A percentile compares a stretch with the other conserved stretches of the same genome.
These are phyloP conservation scores for Croton setiger DNA, from an alignment of 441 rosid species.

Conservation along the genomic window DNA sequence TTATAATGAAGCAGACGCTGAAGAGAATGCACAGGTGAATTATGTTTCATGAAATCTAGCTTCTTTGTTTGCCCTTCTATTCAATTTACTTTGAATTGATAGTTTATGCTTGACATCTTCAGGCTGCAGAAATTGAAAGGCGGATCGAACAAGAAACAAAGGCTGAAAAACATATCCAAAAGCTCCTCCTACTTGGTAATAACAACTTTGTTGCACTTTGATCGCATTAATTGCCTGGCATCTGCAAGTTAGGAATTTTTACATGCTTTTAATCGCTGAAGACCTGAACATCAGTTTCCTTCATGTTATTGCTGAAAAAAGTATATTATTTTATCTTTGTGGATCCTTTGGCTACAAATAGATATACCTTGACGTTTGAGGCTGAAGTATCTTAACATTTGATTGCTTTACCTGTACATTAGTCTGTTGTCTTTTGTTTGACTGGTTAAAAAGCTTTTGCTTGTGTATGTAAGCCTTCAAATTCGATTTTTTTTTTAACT, in stretches of 20 bases:
- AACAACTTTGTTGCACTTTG: slow-evolving; percentile 10
- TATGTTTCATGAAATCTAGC: slow-evolving; percentile 9
- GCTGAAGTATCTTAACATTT: too few relatives aligned
- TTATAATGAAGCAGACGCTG: slow-evolving; percentile 59
- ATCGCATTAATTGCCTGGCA: slow-evolving; percentile 1
- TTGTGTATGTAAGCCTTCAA: slow-evolving; percentile 1
- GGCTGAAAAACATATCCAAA: slow-evolving; percentile 91
- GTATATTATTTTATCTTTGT: not conserved
- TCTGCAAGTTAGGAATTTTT: too few relatives aligned
- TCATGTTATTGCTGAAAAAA: not conserved
- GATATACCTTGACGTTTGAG: not conserved
- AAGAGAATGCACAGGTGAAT: slow-evolving; percentile 78
- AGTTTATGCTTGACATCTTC: slow-evolving; percentile 20
- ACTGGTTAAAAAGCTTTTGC: not conserved
- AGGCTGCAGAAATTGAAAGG: slow-evolving; percentile 93
- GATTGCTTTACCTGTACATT: not conserved
- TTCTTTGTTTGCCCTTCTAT: slow-evolving; percentile 14
- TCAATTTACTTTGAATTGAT: slow-evolving; percentile 2
- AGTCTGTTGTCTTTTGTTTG: not conserved
- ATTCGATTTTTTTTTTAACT: not conserved
- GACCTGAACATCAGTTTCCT: not conserved
- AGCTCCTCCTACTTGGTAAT: slow-evolving; percentile 86
- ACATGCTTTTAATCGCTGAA: not conserved
- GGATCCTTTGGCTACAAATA: not conserved
- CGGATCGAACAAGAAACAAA: slow-evolving; percentile 92